Conservation (phyloP, 176 grass and related monocot species). For the Oryza officinalis region DNA sequence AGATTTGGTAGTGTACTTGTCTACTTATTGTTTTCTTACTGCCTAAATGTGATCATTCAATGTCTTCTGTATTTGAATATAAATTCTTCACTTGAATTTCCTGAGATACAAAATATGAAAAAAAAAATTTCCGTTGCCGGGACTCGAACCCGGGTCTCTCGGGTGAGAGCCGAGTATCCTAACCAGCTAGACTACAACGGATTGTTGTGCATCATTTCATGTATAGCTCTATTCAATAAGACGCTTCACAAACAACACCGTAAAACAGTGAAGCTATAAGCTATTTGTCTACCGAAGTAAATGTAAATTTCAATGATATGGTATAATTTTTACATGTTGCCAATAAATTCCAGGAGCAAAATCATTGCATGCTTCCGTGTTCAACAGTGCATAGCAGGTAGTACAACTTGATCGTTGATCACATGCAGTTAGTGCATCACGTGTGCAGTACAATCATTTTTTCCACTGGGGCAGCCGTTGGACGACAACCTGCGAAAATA, state of each 20-base stretch:
- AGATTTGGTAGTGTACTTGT: not conserved
- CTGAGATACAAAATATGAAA: not conserved
- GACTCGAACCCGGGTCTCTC: conserved; percentile 80
- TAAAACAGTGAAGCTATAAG: too few relatives aligned
- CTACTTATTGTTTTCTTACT: not conserved
- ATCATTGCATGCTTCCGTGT: not conserved
- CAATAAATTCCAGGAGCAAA: not conserved
- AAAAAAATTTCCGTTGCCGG: conserved; percentile 59
- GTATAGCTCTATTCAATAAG: too few relatives aligned
- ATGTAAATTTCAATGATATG: not conserved
- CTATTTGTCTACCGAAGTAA: not conserved
- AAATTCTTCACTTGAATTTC: not conserved
- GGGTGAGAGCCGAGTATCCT: conserved; percentile 97
- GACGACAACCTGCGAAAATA: conserved; percentile 55
- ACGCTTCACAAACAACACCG: too few relatives aligned
- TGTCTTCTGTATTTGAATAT: not conserved
- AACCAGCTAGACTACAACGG: conserved; percentile 92
- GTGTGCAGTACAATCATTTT: conserved; percentile 50
- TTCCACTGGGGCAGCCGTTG: conserved; percentile 90
- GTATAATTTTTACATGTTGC: not conserved
- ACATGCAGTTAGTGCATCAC: not conserved
- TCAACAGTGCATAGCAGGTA: not conserved
- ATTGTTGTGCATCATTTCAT: not conserved
- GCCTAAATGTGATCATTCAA: not conserved
- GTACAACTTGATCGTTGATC: conserved; percentile 1